Evolutionary conservation across 208 protist species (phyloP).

Genomic region (Leishmania guyanensis): DNA sequence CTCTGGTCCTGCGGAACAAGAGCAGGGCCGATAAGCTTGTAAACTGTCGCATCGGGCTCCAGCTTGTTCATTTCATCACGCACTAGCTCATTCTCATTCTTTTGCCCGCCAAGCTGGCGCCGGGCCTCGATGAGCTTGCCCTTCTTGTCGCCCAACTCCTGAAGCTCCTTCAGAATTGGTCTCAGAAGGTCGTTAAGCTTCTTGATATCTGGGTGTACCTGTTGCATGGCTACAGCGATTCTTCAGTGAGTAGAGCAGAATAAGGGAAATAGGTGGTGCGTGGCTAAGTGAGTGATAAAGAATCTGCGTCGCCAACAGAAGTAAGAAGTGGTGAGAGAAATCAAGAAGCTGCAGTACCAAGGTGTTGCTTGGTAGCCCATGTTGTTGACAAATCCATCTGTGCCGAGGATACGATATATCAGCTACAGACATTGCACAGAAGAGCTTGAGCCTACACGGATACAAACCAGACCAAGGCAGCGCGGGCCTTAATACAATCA

Average conservation of each 20-base stretch:
- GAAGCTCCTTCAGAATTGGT: constrained; percentile 75
- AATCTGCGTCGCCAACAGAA: neutral
- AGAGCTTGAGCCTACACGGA: neutral
- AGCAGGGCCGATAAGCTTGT: constrained; percentile 95
- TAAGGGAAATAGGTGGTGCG: neutral
- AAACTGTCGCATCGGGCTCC: constrained; percentile 90
- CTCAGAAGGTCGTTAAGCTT: constrained; percentile 77
- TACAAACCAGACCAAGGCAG: neutral
- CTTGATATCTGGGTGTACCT: constrained; percentile 83
- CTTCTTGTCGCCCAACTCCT: constrained; percentile 87
- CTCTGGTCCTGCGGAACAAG: constrained; percentile 92
- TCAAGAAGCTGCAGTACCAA: neutral
- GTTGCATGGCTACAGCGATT: constrained; percentile 45
- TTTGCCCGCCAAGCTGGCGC: constrained; percentile 91
- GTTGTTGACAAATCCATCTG: neutral
- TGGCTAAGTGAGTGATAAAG: neutral
- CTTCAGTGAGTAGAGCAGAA: neutral
- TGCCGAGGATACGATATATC: neutral
- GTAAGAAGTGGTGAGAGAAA: neutral
- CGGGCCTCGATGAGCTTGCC: constrained; percentile 82
- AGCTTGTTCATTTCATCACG: constrained; percentile 92
- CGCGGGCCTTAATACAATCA: neutral
- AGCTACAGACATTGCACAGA: neutral
- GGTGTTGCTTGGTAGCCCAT: neutral
- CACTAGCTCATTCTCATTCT: constrained; percentile 96